Percentiles rank a stretch among this genome's conserved stretches.
phyloP scores from a whole-genome alignment of 805 yeast genomes.

The Helenozyma baotianmanensis region DNA sequence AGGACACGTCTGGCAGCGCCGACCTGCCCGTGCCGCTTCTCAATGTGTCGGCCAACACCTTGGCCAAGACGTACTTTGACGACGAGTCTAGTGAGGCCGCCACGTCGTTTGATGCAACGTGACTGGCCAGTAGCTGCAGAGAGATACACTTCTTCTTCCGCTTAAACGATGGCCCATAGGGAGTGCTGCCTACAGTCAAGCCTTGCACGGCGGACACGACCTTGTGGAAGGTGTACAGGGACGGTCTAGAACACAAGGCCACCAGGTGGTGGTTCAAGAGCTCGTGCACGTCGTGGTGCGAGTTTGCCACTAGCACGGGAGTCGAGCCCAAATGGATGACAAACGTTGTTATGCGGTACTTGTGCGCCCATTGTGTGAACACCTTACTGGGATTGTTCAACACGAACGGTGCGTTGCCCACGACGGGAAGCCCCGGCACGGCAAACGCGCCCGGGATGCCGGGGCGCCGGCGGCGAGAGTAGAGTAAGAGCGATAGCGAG shows the following conservation, averaged over 20 bases:
- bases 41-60: constrained; percentile 7
- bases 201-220: constrained; percentile 53
- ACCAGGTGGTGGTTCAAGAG: constrained; percentile 48
- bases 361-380: constrained; percentile 42
- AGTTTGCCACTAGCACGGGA: constrained; percentile 62
- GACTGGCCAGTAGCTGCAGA: constrained; percentile 34
- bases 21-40: constrained; percentile 6
- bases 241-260: constrained; percentile 65
- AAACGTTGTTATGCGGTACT: constrained; percentile 42
- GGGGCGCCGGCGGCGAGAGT: no score
- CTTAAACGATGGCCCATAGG: constrained; percentile 45
- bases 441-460: constrained; percentile 34
- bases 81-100: constrained; percentile 36
- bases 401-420: constrained; percentile 48
- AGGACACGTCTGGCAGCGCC: constrained; percentile 29
- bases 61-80: constrained; percentile 22
- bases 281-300: constrained; percentile 47
- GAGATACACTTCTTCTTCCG: constrained; percentile 47
- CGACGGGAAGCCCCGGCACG: constrained; percentile 46
- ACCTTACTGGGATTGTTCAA: constrained; percentile 45
- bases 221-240: constrained; percentile 61
- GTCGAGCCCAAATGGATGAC: constrained; percentile 60
- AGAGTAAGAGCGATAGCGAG: no score
- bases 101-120: constrained; percentile 24
- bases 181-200: constrained; percentile 64